Percentiles rank a stretch among this genome's conserved stretches.
Evolutionary conservation across 2,329 filamentous ascomycete genomes (phyloP).

Genomic region (Colletotrichum incanum): DNA sequence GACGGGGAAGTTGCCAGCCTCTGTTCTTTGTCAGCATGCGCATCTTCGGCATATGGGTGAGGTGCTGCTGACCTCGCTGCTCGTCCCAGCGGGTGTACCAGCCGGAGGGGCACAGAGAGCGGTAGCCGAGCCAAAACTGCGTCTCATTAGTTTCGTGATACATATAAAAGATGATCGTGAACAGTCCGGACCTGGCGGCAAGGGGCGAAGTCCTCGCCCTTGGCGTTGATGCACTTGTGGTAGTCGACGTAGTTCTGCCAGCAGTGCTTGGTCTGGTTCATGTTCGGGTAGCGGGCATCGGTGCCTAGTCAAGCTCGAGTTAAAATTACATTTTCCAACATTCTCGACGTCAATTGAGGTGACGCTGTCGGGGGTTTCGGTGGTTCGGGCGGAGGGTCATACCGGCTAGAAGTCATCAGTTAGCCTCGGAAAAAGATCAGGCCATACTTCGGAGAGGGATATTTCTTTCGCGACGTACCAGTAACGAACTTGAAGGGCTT

Average conservation of each 20-base stretch:
- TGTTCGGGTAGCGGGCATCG: constrained; percentile 98
- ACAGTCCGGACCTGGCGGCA: constrained; percentile 85
- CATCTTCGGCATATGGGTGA: constrained; percentile 5
- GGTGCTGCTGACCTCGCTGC: constrained; percentile 85
- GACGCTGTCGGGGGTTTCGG: constrained; percentile 46
- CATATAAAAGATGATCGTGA: constrained; percentile 1
- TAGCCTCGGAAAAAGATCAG: constrained; percentile 58
- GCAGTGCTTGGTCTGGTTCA: constrained; percentile 99
- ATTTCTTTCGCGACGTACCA: constrained; percentile 75
- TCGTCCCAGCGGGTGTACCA: constrained; percentile 98
- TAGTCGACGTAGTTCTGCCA: constrained; percentile 99
- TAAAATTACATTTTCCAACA: constrained; percentile 14
- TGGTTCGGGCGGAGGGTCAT: constrained; percentile 49
- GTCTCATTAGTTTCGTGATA: constrained; percentile 45
- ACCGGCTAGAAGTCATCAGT: constrained; percentile 60
- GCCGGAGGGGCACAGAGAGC: constrained; percentile 94
- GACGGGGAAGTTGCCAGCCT: constrained; percentile 78
- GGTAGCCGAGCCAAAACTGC: constrained; percentile 97
- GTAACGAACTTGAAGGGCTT: constrained; percentile 99
- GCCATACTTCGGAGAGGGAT: constrained; percentile 55
- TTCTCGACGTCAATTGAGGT: constrained; percentile 48
- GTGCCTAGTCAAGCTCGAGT: constrained; percentile 77
- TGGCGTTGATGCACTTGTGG: constrained; percentile 99
- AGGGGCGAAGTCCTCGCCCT: constrained; percentile 98
- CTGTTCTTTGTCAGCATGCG: constrained; percentile 57